phyloP scores from a whole-genome alignment of 2,329 filamentous ascomycete species.

The Sporothrix protearum region DNA sequence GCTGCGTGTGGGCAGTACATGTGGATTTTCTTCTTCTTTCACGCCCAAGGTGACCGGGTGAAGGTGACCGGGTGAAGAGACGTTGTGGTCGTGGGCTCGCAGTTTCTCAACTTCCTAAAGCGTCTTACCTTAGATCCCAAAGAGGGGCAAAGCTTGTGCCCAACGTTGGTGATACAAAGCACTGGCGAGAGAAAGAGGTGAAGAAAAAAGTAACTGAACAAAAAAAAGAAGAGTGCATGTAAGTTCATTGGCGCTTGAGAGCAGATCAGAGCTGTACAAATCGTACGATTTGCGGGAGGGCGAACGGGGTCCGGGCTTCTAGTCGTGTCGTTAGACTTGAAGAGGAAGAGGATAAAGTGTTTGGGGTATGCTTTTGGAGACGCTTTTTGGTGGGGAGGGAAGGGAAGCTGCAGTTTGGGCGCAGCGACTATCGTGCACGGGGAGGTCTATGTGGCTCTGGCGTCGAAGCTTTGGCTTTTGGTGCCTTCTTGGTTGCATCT shows the following conservation, averaged over 20 bases:
- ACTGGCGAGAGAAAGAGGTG: neutral
- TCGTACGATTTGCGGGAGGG: conserved; percentile 1
- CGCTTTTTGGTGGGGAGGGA: no score
- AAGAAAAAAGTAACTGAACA: neutral
- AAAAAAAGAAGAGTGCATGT: neutral
- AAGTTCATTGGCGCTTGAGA: neutral
- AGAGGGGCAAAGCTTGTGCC: neutral
- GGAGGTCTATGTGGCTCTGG: neutral
- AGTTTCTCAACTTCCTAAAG: neutral
- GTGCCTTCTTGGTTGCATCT: neutral
- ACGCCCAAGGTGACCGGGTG: no score
- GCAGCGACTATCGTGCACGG: neutral
- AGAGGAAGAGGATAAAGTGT: neutral
- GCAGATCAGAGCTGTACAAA: conserved; percentile 9
- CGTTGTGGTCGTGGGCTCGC: neutral
- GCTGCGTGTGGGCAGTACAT: no score
- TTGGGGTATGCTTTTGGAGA: no score
- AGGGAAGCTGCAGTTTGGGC: neutral
- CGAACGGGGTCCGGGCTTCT: neutral
- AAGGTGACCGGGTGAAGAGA: neutral
- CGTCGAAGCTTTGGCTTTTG: neutral
- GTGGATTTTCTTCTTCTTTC: no score
- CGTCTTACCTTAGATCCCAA: neutral
- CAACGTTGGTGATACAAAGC: neutral
- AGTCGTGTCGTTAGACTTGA: neutral